Evolutionary conservation across 108 stramenopile genomes (phyloP), one percentile per base, ranked within the genome.

Genomic region (Skeletonema tropicum): DNA sequence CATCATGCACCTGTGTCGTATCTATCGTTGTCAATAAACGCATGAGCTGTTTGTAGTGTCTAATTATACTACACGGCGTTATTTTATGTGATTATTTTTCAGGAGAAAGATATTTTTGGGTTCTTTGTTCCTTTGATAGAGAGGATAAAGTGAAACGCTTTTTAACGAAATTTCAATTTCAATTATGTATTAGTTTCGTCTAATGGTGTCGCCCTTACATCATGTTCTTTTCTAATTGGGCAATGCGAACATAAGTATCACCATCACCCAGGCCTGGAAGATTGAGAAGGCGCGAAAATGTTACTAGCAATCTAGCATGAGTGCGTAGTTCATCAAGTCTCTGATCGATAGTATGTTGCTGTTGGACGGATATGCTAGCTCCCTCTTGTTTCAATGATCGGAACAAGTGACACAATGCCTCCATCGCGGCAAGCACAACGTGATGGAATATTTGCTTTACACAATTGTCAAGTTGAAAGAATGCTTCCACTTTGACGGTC

Each of bases 281-380:
- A 46, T 80, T 71, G 41, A 88, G 75, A n/a, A 90, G 64, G 5
- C 92, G 86, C 30, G 90, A 70, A 78, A 89, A 91, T 35, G 92
- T 87, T 2, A 90, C 87, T 19, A 95, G 38, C 66, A 90, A 74
- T 19, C 90, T 80, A 2, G 90, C 91, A 26, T 76, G 76, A 9
- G 64, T 70, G 31, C 82, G 80, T 30, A 92, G 58, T 12, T 92
- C 88, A 57, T 38, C 42, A n/a, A 91, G 68, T 17, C 75, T 83
- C 32, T 85, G 82, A 21, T 83, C 77, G 26, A 60, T 63, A 26
- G 76, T 48, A 49, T 60, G 61, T 13, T 64, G 73, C 31, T 70
- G 73, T 33, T 69, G 32, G 13, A 36, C 9, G 14, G 79, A 71
- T 11, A 31, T 19, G 30, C 66, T 64, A 25, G 77, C 49, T 39